Percentiles rank a stretch among this genome's conserved stretches.
phyloP scores from a whole-genome alignment of 2,329 filamentous ascomycete genomes.

The Mycosphaerella sp. region DNA sequence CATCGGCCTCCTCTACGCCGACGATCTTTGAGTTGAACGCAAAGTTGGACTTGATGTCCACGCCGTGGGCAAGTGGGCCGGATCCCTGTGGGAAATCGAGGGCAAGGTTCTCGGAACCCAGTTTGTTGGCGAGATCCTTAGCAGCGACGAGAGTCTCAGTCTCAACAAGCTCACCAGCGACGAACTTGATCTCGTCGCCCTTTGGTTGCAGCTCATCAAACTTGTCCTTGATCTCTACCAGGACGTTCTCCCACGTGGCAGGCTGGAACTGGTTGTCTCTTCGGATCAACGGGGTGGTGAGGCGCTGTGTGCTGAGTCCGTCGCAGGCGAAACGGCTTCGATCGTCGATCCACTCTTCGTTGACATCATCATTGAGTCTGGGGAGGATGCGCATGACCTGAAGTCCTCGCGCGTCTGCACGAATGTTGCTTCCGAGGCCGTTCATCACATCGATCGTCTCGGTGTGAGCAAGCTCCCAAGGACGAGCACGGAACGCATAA shows the following conservation, averaged over 20 bases:
- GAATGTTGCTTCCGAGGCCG: constrained; percentile 86
- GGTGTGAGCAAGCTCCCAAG: constrained; percentile 94
- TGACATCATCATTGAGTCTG: constrained; percentile 92
- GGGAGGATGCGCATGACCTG: constrained; percentile 95
- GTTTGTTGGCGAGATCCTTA: constrained; percentile 94
- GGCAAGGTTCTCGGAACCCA: constrained; percentile 91
- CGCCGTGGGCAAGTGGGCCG: constrained; percentile 79
- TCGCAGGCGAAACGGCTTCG: constrained; percentile 96
- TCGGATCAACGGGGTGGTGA: constrained; percentile 86
- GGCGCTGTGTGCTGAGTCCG: constrained; percentile 88
- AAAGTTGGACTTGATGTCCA: constrained; percentile 92
- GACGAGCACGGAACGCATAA: constrained; percentile 92
- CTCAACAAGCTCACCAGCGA: constrained; percentile 86
- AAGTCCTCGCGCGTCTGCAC: constrained; percentile 84
- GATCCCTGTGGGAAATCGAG: constrained; percentile 82
- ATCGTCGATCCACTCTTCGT: constrained; percentile 99
- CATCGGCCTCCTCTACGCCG: constrained; percentile 89
- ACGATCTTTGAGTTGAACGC: constrained; percentile 93
- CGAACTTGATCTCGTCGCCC: constrained; percentile 91
- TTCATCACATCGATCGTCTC: constrained; percentile 95
- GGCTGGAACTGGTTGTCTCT: constrained; percentile 87
- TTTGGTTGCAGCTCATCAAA: constrained; percentile 73
- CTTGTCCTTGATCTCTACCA: constrained; percentile 76
- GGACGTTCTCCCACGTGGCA: constrained; percentile 89
- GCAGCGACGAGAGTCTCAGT: constrained; percentile 90